A percentile compares a stretch with the other conserved stretches of the same genome.
Conservation (phyloP, 148 eudicot genomes). For the Camellia sinensis region DNA sequence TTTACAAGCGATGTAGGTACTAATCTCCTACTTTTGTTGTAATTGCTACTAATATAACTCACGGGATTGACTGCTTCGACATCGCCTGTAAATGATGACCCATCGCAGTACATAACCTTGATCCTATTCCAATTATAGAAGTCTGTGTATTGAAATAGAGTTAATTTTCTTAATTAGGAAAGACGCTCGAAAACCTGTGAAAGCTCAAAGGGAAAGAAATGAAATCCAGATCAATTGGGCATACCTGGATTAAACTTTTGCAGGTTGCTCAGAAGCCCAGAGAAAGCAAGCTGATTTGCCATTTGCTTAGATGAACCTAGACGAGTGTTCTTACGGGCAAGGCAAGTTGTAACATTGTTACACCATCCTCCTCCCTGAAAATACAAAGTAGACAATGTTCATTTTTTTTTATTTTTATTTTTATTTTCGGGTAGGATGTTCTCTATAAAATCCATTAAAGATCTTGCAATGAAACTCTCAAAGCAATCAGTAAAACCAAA, state of each 20-base stretch:
- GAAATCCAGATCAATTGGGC: background rate
- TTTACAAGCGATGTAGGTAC: background rate
- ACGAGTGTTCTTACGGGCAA: conserved; percentile 46
- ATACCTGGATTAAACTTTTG: conserved; percentile 63
- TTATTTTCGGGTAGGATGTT: too few relatives aligned
- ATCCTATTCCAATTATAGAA: conserved; percentile 93
- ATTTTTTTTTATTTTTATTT: too few relatives aligned
- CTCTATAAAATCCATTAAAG: background rate
- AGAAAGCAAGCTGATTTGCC: conserved; percentile 54
- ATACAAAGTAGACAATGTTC: background rate
- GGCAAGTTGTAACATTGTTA: conserved; percentile 69
- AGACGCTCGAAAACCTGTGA: background rate
- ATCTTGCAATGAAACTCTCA: background rate
- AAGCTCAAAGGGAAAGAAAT: background rate
- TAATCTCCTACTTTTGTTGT: too few relatives aligned
- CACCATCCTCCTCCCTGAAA: conserved; percentile 96
- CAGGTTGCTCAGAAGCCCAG: conserved; percentile 65
- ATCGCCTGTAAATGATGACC: conserved; percentile 91
- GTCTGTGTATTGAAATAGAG: conserved; percentile 40
- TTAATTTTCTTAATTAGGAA: background rate
- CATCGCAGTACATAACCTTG: conserved; percentile 92
- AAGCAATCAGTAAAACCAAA: too few relatives aligned
- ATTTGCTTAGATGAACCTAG: conserved; percentile 76
- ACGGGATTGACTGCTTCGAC: conserved; percentile 82
- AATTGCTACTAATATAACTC: conserved; percentile 19